Evolutionary conservation across 1,139 yeast species (phyloP), one percentile per base, ranked within the genome.

Genomic region (Blastobotrys serpentis): DNA sequence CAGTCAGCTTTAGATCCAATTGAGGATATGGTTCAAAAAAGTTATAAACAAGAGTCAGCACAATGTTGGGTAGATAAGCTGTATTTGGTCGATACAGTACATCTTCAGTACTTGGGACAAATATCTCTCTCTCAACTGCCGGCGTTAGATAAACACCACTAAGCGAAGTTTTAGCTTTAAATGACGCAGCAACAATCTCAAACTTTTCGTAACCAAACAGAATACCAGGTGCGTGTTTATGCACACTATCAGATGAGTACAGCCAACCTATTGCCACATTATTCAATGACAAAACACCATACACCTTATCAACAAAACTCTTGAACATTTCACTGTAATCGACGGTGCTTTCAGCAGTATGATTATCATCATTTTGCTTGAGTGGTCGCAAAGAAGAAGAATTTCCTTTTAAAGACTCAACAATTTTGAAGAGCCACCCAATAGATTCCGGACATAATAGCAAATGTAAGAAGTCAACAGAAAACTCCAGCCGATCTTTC

Each of bases 251-350:
- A 0, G 60, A 61, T n/a, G 65, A 74, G 61, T 84, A 84, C 4
- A 87, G 63, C 89, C 95, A 86, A 0, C 95, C 95, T 30, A 84
- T 52, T 58, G 94, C 84, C 53, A 85, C 75, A 56, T 84, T 80
- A 56, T 82, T 78, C 0, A 89, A 77, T 8, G 82, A 64, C 42
- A 86, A 73, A 49, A 80, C 84, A 37, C 85, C 70, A 0, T 86
- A 50, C 19, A 52, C 51, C n/a, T 50, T 46, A 19, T 50, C 53
- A 1, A 56, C 53, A 67, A 14, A 59, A 21, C 42, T 38, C 33
- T 49, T 50, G 10, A 55, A 17, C 18, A 43, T 40, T 4, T 42
- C 39, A 25, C 48, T 42, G 8, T 48, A 44, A 11, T 46, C 46
- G 8, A 11, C 16, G 2, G 47, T 3, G 6, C 25, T 33, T 4